phyloP scores from a whole-genome alignment of 164 flowering plant genomes.

The Saururus chinensis region DNA sequence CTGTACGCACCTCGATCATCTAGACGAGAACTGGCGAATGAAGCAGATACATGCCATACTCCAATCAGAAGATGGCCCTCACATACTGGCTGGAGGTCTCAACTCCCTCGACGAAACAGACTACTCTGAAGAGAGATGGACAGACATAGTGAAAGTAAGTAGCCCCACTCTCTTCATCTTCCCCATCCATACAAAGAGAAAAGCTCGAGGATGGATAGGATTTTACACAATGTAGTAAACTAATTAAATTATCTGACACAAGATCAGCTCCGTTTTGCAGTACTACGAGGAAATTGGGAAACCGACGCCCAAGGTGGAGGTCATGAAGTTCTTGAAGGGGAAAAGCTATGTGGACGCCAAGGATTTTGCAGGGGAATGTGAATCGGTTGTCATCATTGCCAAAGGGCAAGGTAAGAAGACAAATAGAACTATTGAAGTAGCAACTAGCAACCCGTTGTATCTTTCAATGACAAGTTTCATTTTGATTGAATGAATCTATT shows the following conservation, averaged over 20 bases:
- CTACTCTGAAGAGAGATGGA: constrained; percentile 85
- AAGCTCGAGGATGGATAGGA: too few relatives aligned
- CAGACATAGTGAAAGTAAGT: constrained; percentile 73
- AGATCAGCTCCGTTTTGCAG: constrained; percentile 19
- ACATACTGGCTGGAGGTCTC: constrained; percentile 84
- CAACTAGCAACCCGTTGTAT: too few relatives aligned
- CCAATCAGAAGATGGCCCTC: constrained; percentile 47
- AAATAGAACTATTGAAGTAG: too few relatives aligned
- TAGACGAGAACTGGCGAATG: constrained; percentile 95
- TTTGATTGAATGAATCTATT: too few relatives aligned
- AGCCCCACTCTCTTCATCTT: background rate
- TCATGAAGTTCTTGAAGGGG: constrained; percentile 67
- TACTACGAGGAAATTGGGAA: constrained; percentile 93
- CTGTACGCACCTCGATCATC: constrained; percentile 89
- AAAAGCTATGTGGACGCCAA: constrained; percentile 74
- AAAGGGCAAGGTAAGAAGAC: constrained; percentile 78
- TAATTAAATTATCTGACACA: too few relatives aligned
- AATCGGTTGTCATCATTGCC: constrained; percentile 84
- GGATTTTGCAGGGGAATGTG: constrained; percentile 84
- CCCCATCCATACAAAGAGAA: background rate
- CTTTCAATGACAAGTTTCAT: too few relatives aligned
- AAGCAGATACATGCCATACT: constrained; percentile 82
- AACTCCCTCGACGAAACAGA: constrained; percentile 88
- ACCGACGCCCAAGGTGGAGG: constrained; percentile 80
- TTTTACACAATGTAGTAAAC: too few relatives aligned